Percentiles rank a stretch among this genome's conserved stretches.
Conservation (phyloP, 139 green algal species). For the Tetratostichococcus sp. region DNA sequence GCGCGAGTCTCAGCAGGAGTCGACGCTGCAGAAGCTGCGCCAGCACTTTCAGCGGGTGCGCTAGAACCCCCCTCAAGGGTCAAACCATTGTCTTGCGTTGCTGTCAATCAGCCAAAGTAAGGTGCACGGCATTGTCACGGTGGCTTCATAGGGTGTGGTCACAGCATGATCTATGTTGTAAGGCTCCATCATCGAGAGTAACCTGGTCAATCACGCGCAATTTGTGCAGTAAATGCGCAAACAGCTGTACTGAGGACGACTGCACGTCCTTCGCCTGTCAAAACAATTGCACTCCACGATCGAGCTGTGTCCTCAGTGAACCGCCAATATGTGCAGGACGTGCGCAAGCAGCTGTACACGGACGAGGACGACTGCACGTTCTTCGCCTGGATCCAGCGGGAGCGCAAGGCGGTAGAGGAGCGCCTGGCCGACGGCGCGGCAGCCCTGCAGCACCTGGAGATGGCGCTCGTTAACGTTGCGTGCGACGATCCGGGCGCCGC, state of each 20-base stretch:
- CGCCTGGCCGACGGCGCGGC: slow-evolving; percentile 63
- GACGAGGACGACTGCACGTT: slow-evolving; percentile 67
- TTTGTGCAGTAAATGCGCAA: slow-evolving; percentile 52
- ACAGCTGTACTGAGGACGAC: slow-evolving; percentile 83
- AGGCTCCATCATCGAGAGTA: too few relatives aligned
- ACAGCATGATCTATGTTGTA: too few relatives aligned
- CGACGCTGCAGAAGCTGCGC: slow-evolving; percentile 17
- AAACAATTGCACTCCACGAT: too few relatives aligned
- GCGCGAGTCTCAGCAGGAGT: neutral
- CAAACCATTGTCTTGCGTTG: too few relatives aligned
- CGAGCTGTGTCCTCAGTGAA: too few relatives aligned
- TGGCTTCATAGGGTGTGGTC: too few relatives aligned
- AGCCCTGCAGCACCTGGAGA: slow-evolving; percentile 73
- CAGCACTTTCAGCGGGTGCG: slow-evolving; percentile 21
- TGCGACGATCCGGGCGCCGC: slow-evolving; percentile 74
- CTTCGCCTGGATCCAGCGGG: slow-evolving; percentile 58
- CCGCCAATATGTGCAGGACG: too few relatives aligned
- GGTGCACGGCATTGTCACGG: too few relatives aligned
- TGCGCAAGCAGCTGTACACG: slow-evolving; percentile 82
- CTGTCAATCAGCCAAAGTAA: too few relatives aligned
- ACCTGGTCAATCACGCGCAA: too few relatives aligned
- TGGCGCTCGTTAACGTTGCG: slow-evolving; percentile 66
- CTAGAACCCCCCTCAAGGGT: too few relatives aligned
- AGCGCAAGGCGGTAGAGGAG: slow-evolving; percentile 48
- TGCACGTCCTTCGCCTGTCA: slow-evolving; percentile 63